Base-by-base conservation (phyloP, 306 rosid genomes). In the Acacia acuminata region DNA sequence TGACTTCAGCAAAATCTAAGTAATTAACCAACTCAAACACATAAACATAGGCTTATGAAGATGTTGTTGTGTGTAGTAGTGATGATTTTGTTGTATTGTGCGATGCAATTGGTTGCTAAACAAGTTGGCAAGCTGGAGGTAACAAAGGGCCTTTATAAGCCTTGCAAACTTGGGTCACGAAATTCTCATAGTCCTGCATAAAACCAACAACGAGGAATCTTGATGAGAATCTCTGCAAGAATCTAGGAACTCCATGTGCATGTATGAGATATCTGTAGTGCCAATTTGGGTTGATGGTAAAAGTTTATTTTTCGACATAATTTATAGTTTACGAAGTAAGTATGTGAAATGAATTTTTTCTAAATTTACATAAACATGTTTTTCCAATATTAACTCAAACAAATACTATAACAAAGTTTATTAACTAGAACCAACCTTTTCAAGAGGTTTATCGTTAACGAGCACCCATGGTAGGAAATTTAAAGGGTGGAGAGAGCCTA, bases 391-490 rank as follows among this genome's bases (percentile, higher is more conserved):
- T 1, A 27, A 27, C 30, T 27, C 30, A 27, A 24, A n/a, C n/a
- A n/a, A n/a, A n/a, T n/a, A n/a, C n/a, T n/a, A n/a, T n/a, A n/a
- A n/a, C n/a, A n/a, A 27, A 27, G 38, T 27, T 64, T 30, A n/a
- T 30, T 13, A 63, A 50, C 6, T 4, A 34, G n/a, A 22, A 71
- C 65, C 40, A 66, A 89, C 88, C 68, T 81, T 84, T 78, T 80
- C 84, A 50, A 90, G 70, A 40, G 92, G 84, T 32, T 85, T 84
- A 71, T 88, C 78, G 61, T 90, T 85, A 34, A 90, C 90, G 10
- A 90, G 22, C 75, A 90, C 86, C 92, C 89, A 87, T 11, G 94
- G 94, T 44, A 86, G 79, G 79, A 71, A 73, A 43, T 60, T 42
- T 51, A 19, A 32, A 78, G 58, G 90, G 87, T n/a, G 91, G 80